Conservation (phyloP, 129 eudicot genomes). For the Mikania micrantha region DNA sequence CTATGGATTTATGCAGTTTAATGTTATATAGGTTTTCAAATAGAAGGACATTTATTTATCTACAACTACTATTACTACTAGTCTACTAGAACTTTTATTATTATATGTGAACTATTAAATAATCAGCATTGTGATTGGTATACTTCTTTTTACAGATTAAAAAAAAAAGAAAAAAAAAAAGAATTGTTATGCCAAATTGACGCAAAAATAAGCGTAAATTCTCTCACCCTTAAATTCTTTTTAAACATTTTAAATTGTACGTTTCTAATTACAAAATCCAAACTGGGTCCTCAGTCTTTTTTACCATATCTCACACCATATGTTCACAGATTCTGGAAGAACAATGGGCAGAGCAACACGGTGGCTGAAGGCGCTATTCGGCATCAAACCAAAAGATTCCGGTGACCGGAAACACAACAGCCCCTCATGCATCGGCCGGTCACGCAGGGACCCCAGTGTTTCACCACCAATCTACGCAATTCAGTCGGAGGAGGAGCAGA, state of each 20-base stretch:
- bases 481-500: slow-evolving; percentile 37
- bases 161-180: no score
- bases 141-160: no score
- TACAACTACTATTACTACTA: no score
- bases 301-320: slow-evolving; percentile 12
- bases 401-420: slow-evolving; percentile 27
- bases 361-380: slow-evolving; percentile 61
- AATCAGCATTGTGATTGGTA: no score
- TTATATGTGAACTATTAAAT: no score
- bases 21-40: no score
- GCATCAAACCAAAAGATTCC: slow-evolving; percentile 29
- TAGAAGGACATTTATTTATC: no score
- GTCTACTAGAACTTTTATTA: no score
- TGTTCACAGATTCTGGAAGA: slow-evolving; percentile 21
- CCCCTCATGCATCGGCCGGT: slow-evolving; percentile 13
- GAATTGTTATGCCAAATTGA: background rate
- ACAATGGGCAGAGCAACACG: slow-evolving; percentile 65
- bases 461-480: slow-evolving; percentile 22
- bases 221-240: slow-evolving; percentile 8
- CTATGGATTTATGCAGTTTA: no score
- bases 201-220: slow-evolving; percentile 23
- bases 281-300: slow-evolving; percentile 21
- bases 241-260: background rate
- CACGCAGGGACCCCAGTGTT: slow-evolving; percentile 11
- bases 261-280: slow-evolving; percentile 15